Conservation (phyloP, 305 asterid species). For the Fraxinus floribunda region DNA sequence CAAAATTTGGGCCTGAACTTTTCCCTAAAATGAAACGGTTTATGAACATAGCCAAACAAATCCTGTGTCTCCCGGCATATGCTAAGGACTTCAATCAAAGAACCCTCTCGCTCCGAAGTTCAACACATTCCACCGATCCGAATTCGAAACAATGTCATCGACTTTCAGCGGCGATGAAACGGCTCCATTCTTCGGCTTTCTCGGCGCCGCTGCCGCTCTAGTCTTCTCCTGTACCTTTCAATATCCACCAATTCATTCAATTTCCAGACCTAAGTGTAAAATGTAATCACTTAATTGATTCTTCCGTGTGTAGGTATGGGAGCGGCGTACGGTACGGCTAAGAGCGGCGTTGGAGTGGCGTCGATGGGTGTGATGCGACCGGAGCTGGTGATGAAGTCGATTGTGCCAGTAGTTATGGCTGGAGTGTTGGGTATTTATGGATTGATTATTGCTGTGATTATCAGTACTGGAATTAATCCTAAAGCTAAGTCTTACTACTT, state of each 20-base stretch:
- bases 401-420: slow-evolving; percentile 55
- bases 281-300: too few species aligned
- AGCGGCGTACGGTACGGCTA: slow-evolving; percentile 37
- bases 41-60: too few species aligned
- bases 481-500: slow-evolving; percentile 69
- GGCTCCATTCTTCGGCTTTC: slow-evolving; percentile 45
- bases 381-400: slow-evolving; percentile 54
- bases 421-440: slow-evolving; percentile 51
- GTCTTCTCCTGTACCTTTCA: slow-evolving; percentile 58
- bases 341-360: slow-evolving; percentile 41
- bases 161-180: slow-evolving; percentile 55
- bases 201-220: slow-evolving; percentile 43
- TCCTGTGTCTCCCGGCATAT: too few species aligned
- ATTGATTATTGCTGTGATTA: slow-evolving; percentile 48
- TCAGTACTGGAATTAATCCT: slow-evolving; percentile 51
- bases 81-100: too few species aligned
- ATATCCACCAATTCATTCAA: too few species aligned
- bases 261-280: too few species aligned
- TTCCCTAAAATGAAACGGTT: too few species aligned
- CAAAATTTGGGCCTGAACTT: too few species aligned
- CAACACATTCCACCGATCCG: too few species aligned
- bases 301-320: slow-evolving; percentile 28
- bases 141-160: slow-evolving; percentile 36
- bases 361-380: slow-evolving; percentile 45
- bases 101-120: too few species aligned